These are phyloP conservation scores for Cucumis variabilis DNA, from an alignment of 331 rosid species.

Conservation along the genomic window DNA sequence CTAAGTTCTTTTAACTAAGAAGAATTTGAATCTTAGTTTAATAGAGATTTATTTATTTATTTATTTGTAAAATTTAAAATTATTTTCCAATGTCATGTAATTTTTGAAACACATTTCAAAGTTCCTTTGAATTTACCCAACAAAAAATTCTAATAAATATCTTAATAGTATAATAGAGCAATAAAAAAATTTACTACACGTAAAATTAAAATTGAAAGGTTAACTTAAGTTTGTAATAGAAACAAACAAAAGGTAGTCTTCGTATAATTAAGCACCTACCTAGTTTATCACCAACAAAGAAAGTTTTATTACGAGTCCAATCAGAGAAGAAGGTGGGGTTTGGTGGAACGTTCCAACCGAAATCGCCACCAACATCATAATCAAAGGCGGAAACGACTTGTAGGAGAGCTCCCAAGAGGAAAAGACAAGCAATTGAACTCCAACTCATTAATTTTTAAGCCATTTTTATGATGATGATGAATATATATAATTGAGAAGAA, in stretches of 20 bases:
- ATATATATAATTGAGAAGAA: neutral
- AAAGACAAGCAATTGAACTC: neutral
- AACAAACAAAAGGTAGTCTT: neutral
- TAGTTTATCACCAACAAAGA: slow-evolving; percentile 1
- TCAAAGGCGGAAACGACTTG: neutral
- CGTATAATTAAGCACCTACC: neutral
- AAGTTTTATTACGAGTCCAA: neutral
- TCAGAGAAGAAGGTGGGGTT: slow-evolving; percentile 6
- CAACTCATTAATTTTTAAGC: neutral
- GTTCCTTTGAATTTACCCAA: too few relatives aligned
- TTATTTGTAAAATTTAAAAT: too few relatives aligned
- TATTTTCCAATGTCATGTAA: too few relatives aligned
- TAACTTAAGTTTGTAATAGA: too few relatives aligned
- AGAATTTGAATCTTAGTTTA: too few relatives aligned
- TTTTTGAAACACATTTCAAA: too few relatives aligned
- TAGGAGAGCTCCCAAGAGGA: neutral
- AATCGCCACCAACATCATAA: neutral
- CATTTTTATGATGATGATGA: neutral
- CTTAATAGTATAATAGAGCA: too few relatives aligned
- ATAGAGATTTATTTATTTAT: too few relatives aligned
- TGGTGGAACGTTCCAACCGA: slow-evolving; percentile 24
- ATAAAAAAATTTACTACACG: too few relatives aligned
- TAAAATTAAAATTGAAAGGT: too few relatives aligned
- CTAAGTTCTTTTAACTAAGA: too few relatives aligned
- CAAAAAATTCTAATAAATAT: too few relatives aligned